Evolutionary conservation across 208 protist species (phyloP).

Genomic region (Acanthamoeba healyi): DNA sequence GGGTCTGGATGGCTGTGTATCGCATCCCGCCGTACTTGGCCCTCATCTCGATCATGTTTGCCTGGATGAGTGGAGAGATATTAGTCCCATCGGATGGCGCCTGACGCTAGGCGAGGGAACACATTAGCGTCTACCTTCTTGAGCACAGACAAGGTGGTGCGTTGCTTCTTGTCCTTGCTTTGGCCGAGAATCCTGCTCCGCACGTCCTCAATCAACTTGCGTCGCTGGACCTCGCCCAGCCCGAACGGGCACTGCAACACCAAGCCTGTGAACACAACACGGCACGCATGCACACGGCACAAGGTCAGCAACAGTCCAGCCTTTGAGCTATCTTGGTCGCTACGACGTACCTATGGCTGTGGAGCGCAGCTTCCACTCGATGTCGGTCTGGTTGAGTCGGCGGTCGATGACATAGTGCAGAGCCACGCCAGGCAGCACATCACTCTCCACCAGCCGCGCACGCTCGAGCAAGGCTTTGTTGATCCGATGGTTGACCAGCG

Average conservation of each 20-base stretch:
- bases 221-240: neutral
- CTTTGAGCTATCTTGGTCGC: too few species aligned
- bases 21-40: slow-evolving; percentile 40
- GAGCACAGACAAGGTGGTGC: slow-evolving; percentile 4
- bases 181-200: neutral
- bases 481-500: neutral
- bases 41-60: slow-evolving; percentile 38
- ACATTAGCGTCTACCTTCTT: neutral
- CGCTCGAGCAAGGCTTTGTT: neutral
- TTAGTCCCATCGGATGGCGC: too few species aligned
- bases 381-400: slow-evolving; percentile 14
- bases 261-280: neutral
- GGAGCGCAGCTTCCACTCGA: slow-evolving; percentile 51
- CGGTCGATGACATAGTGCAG: slow-evolving; percentile 54
- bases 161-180: slow-evolving; percentile 18
- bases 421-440: neutral
- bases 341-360: slow-evolving; percentile 6
- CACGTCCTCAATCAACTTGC: neutral
- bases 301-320: neutral
- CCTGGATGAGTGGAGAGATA: neutral
- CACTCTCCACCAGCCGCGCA: neutral
- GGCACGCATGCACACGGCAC: neutral
- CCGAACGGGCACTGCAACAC: slow-evolving; percentile 4
- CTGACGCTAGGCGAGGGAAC: too few species aligned
- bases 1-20: neutral